Conservation (phyloP, 257 asterid genomes). For the Solanum stenotomum region DNA sequence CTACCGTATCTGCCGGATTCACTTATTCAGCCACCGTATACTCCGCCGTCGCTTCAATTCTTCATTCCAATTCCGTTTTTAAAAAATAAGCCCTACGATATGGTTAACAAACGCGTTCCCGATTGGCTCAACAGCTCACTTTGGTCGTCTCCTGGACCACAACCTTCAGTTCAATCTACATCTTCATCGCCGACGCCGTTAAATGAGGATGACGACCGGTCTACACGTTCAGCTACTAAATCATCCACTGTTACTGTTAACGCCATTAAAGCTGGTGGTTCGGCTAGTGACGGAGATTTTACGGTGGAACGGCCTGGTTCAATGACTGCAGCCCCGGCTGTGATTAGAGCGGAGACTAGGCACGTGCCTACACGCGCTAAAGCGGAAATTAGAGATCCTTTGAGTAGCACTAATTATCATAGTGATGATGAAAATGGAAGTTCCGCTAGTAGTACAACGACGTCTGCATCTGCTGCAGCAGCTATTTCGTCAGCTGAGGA, state of each 20-base stretch:
- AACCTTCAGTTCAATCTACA: neutral
- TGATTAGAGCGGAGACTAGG: slow-evolving; percentile 15
- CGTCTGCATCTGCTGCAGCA: slow-evolving; percentile 23
- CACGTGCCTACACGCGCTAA: slow-evolving; percentile 23
- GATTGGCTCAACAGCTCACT: slow-evolving; percentile 82
- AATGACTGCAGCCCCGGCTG: slow-evolving; percentile 26
- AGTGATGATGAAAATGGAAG: slow-evolving; percentile 44
- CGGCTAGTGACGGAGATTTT: neutral
- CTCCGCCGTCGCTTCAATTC: neutral
- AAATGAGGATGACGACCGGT: neutral
- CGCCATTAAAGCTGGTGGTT: slow-evolving; percentile 2
- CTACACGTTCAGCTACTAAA: slow-evolving; percentile 3
- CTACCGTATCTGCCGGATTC: neutral
- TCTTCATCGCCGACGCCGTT: slow-evolving; percentile 19
- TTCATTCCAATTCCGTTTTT: neutral
- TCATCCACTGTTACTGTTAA: slow-evolving; percentile 2
- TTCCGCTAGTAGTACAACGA: slow-evolving; percentile 21
- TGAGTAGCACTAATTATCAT: slow-evolving; percentile 20
- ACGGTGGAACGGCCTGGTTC: slow-evolving; percentile 20
- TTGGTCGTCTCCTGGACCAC: slow-evolving; percentile 49
- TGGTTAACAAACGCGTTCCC: slow-evolving; percentile 32
- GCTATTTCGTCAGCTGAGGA: slow-evolving; percentile 32
- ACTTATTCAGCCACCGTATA: neutral
- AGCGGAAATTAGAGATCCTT: slow-evolving; percentile 47
- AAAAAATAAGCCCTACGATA: neutral